phyloP scores from a whole-genome alignment of 73 alveolate species.

The Symbiodinium pilosum region DNA sequence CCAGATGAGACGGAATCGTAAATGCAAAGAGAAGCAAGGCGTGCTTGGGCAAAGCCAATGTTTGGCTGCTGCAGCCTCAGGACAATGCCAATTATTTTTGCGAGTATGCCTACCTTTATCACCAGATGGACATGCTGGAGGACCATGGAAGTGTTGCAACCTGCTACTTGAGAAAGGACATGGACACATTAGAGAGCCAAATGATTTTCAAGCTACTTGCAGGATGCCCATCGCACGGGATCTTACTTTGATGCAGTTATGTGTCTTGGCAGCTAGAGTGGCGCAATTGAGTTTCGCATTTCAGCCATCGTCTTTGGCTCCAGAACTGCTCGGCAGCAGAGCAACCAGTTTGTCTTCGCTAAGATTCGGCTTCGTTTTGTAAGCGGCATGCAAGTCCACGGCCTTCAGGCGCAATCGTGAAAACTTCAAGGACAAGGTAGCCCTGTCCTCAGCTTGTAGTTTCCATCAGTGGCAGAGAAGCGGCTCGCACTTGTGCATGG shows the following conservation, averaged over 20 bases:
- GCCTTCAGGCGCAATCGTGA: constrained; percentile 33
- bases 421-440: constrained; percentile 95
- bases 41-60: not conserved
- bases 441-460: constrained; percentile 96
- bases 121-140: constrained; percentile 98
- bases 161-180: not conserved
- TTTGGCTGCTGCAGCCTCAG: not conserved
- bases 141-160: not conserved
- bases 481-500: no score
- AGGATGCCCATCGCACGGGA: constrained; percentile 97
- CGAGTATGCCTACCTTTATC: constrained; percentile 97
- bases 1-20: constrained; percentile 42
- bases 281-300: no score
- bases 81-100: constrained; percentile 97
- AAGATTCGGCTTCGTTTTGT: no score
- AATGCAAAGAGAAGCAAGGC: not conserved
- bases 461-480: no score
- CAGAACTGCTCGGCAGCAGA: no score
- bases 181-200: not conserved
- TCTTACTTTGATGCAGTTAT: constrained; percentile 97
- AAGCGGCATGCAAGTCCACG: not conserved
- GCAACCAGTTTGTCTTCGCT: no score
- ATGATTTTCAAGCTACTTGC: not conserved
- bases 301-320: not conserved
- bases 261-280: not conserved